Evolutionary conservation across 2,329 filamentous ascomycete genomes (phyloP).

Genomic region (Colletotrichum navitas): DNA sequence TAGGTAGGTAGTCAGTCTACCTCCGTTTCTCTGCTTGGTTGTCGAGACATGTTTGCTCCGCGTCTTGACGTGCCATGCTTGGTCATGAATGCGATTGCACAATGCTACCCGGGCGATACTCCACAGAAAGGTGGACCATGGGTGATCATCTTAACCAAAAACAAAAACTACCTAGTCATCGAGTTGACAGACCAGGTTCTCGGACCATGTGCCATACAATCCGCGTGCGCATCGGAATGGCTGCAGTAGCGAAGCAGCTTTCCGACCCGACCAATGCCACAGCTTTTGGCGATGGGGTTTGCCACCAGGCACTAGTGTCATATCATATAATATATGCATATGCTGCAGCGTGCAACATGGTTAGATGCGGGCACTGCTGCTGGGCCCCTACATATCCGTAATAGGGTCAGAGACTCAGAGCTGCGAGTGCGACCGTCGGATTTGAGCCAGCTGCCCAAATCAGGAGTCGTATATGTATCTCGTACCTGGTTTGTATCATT

Average conservation of each 20-base stretch:
- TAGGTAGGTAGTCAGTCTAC: too few relatives aligned
- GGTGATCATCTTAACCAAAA: conserved; percentile 1
- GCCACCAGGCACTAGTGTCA: background rate
- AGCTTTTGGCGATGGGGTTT: background rate
- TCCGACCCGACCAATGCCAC: background rate
- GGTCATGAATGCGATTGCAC: background rate
- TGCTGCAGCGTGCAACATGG: conserved; percentile 17
- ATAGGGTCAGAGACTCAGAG: too few relatives aligned
- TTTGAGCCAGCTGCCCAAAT: too few relatives aligned
- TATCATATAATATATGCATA: background rate
- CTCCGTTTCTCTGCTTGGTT: background rate
- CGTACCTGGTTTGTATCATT: too few relatives aligned
- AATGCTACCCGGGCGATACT: background rate
- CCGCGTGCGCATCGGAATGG: conserved; percentile 11
- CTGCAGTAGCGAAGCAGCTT: conserved; percentile 8
- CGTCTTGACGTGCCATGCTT: background rate
- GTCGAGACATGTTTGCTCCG: background rate
- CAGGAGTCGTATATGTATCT: too few relatives aligned
- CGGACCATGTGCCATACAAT: background rate
- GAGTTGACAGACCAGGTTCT: background rate
- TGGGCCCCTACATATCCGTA: too few relatives aligned
- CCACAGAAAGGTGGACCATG: background rate
- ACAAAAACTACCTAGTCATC: background rate
- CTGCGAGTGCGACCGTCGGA: too few relatives aligned
- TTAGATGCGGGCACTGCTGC: conserved; percentile 9